phyloP scores from a whole-genome alignment of 1,139 yeast species.

The Zygotorulaspora mrakii region DNA sequence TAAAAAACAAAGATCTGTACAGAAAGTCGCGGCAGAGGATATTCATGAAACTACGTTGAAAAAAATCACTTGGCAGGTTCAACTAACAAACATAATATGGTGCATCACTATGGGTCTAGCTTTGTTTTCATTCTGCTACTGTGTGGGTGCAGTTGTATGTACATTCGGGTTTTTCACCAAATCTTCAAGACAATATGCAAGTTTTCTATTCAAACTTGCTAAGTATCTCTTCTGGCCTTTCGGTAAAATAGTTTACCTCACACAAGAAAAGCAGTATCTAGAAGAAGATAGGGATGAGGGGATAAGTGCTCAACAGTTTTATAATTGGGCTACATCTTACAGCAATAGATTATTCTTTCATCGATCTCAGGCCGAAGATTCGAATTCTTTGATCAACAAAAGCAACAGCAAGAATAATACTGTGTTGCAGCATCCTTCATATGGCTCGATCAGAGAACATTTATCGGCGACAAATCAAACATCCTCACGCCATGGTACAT shows the following conservation, averaged over 20 bases:
- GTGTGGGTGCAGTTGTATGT: slow-evolving; percentile 45
- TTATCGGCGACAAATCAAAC: slow-evolving; percentile 8
- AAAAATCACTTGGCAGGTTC: slow-evolving; percentile 58
- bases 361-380: slow-evolving; percentile 27
- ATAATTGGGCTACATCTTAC: slow-evolving; percentile 82
- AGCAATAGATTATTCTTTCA: slow-evolving; percentile 40
- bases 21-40: slow-evolving; percentile 87
- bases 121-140: slow-evolving; percentile 49
- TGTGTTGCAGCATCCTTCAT: slow-evolving; percentile 22
- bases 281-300: slow-evolving; percentile 90
- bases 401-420: slow-evolving; percentile 9
- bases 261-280: slow-evolving; percentile 73
- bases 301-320: slow-evolving; percentile 76
- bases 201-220: slow-evolving; percentile 60
- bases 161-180: slow-evolving; percentile 47
- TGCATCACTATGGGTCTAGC: slow-evolving; percentile 64
- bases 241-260: slow-evolving; percentile 81
- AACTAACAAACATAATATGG: slow-evolving; percentile 76
- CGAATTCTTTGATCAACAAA: slow-evolving; percentile 11
- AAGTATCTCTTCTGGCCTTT: slow-evolving; percentile 75
- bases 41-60: slow-evolving; percentile 64
- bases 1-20: slow-evolving; percentile 88
- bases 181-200: slow-evolving; percentile 55
- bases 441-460: slow-evolving; percentile 27
- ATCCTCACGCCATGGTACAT: slow-evolving; percentile 7